Conservation (phyloP, 192 early-diverging fungal species). For the Coemansia sp. region DNA sequence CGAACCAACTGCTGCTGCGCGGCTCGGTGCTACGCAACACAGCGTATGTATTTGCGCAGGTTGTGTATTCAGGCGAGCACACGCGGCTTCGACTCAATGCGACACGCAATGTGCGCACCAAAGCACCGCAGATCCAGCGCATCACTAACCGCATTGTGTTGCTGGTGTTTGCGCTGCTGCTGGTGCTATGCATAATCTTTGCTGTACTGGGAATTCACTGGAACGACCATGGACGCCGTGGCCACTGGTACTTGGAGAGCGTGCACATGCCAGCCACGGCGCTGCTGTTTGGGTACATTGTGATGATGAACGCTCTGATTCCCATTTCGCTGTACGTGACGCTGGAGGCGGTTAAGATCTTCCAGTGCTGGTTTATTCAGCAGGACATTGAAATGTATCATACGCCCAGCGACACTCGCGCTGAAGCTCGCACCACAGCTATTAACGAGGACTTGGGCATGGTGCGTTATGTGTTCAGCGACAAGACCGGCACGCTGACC, state of each 20-base stretch:
- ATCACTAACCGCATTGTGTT: constrained; percentile 79
- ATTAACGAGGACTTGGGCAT: constrained; percentile 88
- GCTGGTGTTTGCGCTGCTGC: constrained; percentile 61
- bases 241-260: constrained; percentile 58
- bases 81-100: constrained; percentile 70
- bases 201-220: constrained; percentile 56
- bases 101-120: constrained; percentile 67
- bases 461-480: constrained; percentile 85
- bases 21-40: constrained; percentile 86
- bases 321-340: constrained; percentile 88
- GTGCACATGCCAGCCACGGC: constrained; percentile 24
- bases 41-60: constrained; percentile 72
- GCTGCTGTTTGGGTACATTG: constrained; percentile 67
- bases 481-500: constrained; percentile 89
- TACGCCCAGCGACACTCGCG: constrained; percentile 64
- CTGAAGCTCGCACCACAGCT: constrained; percentile 71
- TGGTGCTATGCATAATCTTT: constrained; percentile 58
- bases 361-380: constrained; percentile 71
- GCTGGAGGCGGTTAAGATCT: constrained; percentile 79
- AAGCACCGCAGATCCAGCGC: constrained; percentile 73
- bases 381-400: constrained; percentile 81
- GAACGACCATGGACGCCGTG: constrained; percentile 22
- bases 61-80: constrained; percentile 70
- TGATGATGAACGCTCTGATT: constrained; percentile 83
- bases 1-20: constrained; percentile 79